phyloP scores from a whole-genome alignment of 2,329 filamentous ascomycete genomes.

The Furcasterigmium furcatum region DNA sequence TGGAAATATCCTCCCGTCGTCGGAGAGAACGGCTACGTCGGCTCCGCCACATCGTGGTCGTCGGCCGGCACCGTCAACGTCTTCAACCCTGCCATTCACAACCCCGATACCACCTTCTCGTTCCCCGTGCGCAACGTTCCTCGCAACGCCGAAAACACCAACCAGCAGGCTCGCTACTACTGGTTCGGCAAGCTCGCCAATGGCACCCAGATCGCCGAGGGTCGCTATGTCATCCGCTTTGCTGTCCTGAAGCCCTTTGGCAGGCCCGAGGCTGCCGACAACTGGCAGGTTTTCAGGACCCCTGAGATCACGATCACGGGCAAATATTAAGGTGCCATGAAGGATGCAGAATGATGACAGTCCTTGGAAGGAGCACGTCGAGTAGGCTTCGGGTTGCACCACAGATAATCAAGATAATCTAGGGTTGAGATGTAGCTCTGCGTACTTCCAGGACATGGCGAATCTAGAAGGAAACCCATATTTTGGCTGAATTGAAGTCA shows the following conservation, averaged over 20 bases:
- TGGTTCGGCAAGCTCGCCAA: conserved; percentile 43
- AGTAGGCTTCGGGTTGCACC: too few relatives aligned
- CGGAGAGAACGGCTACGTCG: conserved; percentile 35
- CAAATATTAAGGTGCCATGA: conserved; percentile 8
- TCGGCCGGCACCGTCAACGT: conserved; percentile 9
- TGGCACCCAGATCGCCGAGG: conserved; percentile 34
- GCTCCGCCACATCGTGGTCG: conserved; percentile 27
- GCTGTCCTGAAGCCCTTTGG: conserved; percentile 38
- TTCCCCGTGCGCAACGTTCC: conserved; percentile 17
- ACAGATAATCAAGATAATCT: too few relatives aligned
- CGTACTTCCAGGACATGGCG: too few relatives aligned
- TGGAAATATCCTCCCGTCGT: conserved; percentile 38
- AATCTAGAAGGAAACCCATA: neutral
- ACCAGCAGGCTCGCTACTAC: conserved; percentile 20
- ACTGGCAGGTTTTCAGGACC: conserved; percentile 37
- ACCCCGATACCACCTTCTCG: conserved; percentile 19
- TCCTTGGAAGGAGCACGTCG: too few relatives aligned
- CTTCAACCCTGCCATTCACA: conserved; percentile 16
- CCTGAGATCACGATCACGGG: conserved; percentile 26
- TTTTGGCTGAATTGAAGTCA: neutral
- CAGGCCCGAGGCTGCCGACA: conserved; percentile 32
- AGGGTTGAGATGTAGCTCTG: too few relatives aligned
- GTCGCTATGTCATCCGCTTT: conserved; percentile 36
- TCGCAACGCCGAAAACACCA: conserved; percentile 12
- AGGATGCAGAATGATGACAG: neutral